Evolutionary conservation across 1,139 yeast genomes (phyloP), one percentile per base, ranked within the genome.

Genomic region (Pichiaceae sp.): DNA sequence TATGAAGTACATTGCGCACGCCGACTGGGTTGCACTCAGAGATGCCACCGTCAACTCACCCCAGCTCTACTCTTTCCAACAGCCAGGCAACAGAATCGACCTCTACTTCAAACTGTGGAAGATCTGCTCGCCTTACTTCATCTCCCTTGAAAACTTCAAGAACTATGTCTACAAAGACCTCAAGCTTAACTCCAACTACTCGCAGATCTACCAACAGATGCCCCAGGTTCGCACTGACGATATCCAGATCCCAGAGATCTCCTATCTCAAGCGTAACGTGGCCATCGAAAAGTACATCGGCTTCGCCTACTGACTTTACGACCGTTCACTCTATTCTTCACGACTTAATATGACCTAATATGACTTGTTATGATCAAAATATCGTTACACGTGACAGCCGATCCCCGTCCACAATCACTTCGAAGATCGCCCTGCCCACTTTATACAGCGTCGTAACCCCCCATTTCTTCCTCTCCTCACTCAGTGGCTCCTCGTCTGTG

Each of bases 1-100:
- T 6, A 74, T 71, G 57, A 61, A 56, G 27, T 78, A 77, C 49
- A 78, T 78, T 48, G 89, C 94, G 9, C 75, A 76, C 51, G 93
- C 91, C 19, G 95, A 85, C 61, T 84, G 95, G 91, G 79, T 89
- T 34, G 84, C 95, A 1, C 63, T 87, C 42, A 71, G 89, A 60
- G 86, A 79, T 56, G 83, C 89, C 12, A 81, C 91, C 4, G 70
- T 81, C 34, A 70, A 72, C 36, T 64, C 77, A 2, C 58, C 56
- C 18, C 59, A 42, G 39, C 43, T 55, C n/a, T 41, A 29, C 32
- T 39, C 38, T n/a, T 53, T 54, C 38, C 36, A 31, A 5, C 45
- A 50, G 32, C 49, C 54, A 23, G 54, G 47, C 42, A 68, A 66
- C 33, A 68, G 85, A 58, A 67, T 67, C 42, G 64, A 65, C 28